Percentiles rank a stretch among this genome's conserved stretches.
These are phyloP conservation scores for Elymus sibiricus DNA, from an alignment of 176 grass and related monocot genomes.

Conservation along the genomic window DNA sequence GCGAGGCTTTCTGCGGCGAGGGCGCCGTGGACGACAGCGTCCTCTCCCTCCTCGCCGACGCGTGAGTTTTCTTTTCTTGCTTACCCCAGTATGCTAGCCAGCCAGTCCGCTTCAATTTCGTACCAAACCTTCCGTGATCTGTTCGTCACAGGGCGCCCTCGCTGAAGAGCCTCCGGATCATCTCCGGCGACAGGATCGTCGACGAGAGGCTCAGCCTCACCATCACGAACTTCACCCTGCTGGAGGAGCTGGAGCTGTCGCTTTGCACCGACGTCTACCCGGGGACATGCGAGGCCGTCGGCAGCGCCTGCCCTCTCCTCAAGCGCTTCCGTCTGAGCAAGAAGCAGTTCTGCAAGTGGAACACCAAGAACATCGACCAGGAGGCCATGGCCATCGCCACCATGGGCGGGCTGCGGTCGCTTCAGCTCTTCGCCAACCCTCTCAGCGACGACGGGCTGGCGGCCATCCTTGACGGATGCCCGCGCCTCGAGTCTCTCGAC, in stretches of 20 bases:
- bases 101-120: neutral
- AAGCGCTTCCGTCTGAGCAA: constrained; percentile 2
- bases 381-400: neutral
- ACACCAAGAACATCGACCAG: neutral
- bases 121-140: neutral
- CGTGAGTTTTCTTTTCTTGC: neutral
- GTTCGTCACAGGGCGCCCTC: neutral
- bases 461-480: constrained; percentile 6
- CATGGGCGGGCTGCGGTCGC: neutral
- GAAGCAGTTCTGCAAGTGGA: neutral
- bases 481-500: constrained; percentile 12
- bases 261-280: neutral
- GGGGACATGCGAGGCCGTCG: neutral
- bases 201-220: neutral
- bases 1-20: constrained; percentile 1
- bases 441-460: neutral
- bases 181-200: neutral
- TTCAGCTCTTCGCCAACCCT: constrained; percentile 26
- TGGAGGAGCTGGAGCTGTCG: constrained; percentile 34
- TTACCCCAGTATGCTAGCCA: neutral
- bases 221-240: neutral
- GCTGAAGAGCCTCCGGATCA: constrained; percentile 9
- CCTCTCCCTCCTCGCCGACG: neutral
- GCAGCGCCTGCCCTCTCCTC: neutral
- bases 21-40: neutral